Evolutionary conservation across 495 filamentous ascomycete genomes (phyloP), one percentile per base, ranked within the genome.

Genomic region (Xylaria nigripes): DNA sequence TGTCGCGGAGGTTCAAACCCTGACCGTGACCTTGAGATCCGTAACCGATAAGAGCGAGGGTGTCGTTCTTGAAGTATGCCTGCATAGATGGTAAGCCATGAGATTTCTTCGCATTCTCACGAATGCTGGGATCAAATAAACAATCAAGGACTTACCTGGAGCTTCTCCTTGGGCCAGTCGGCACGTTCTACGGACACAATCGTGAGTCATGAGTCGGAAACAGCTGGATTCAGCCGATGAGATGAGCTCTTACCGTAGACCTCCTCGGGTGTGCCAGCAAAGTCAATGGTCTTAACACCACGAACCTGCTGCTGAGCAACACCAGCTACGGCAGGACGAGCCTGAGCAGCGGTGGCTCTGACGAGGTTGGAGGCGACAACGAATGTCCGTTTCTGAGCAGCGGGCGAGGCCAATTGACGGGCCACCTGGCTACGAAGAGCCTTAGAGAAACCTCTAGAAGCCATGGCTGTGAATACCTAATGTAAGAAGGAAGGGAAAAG

Each of bases 51-150:
- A 98, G 86, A 57, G 94, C 93, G 65, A 98, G 89, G 67, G 91
- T 97, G 70, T 98, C 93, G 76, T 97, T 84, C 84, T 97, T 97
- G 87, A 98, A 97, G 83, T 89, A 98, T 45, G 96, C 89, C 86
- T 96, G 60, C 44, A 13, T 7, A 22, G 21, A 51, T 18, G 43
- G 42, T 67, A 41, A 67, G 62, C 42, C 10, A 18, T 51, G 48
- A 23, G 6, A 38, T 22, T 22, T 36, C 10, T 29, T 7, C 4
- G 6, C 15, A 5, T 36, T 5, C 29, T 23, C 24, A 15, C 22
- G 18, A 24, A 19, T 18, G 13, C 24, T 40, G 16, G 36, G 29
- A 48, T 34, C 4, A 46, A 36, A 9, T 32, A 15, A 21, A 22
- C 34, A 23, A 43, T n/a, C 2, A 16, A 57, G 69, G 62, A 82